Conservation (phyloP, 257 asterid genomes). For the Solanum tarijense region DNA sequence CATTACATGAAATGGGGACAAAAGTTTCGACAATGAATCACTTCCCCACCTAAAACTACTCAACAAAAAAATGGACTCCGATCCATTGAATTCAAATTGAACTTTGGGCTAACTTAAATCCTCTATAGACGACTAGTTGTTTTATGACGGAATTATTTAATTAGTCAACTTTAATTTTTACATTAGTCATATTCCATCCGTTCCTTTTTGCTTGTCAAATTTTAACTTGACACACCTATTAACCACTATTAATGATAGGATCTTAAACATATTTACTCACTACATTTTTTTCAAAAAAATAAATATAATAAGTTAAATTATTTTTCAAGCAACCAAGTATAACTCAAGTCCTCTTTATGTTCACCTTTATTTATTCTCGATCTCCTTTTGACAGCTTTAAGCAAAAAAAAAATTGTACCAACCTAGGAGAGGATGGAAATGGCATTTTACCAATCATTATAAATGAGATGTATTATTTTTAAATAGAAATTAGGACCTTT, state of each 20-base stretch:
- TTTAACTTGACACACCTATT: background rate
- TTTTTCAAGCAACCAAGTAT: background rate
- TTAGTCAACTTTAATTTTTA: background rate
- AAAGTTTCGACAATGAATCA: background rate
- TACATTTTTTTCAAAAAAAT: background rate
- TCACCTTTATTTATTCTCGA: background rate
- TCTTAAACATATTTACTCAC: background rate
- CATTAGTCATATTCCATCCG: accelerated
- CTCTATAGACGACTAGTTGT: background rate
- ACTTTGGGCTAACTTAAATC: background rate
- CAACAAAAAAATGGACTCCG: background rate
- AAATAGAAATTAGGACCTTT: background rate
- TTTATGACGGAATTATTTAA: background rate
- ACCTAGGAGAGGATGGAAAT: background rate
- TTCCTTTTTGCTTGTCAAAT: too few species aligned
- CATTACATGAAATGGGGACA: background rate
- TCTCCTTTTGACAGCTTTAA: background rate
- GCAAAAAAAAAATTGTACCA: background rate
- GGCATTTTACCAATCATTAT: background rate
- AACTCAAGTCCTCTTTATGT: background rate
- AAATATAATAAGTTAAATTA: background rate
- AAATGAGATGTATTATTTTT: background rate
- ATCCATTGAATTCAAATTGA: background rate
- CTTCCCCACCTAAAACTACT: background rate
- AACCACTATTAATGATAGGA: too few species aligned